Conservation (phyloP, 345 rosid genomes). For the Syzygium oleosum region DNA sequence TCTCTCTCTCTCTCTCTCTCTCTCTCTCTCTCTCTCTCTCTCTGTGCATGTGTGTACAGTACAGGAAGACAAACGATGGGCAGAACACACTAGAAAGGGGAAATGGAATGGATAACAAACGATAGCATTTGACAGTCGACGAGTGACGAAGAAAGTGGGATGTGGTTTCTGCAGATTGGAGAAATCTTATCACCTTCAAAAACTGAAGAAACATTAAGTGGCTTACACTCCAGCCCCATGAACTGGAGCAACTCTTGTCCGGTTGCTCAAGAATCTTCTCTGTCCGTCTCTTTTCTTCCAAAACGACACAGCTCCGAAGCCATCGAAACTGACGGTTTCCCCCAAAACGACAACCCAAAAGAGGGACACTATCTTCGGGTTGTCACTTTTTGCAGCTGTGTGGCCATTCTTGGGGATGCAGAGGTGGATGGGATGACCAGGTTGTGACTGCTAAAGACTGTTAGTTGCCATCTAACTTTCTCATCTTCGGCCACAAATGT, state of each 20-base stretch:
- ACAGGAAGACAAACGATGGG: not conserved
- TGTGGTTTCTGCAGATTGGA: not conserved
- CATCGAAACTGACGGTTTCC: not conserved
- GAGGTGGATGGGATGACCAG: not conserved
- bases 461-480: not conserved
- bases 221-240: not conserved
- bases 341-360: not conserved
- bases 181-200: not conserved
- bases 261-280: not conserved
- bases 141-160: not conserved
- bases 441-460: not conserved
- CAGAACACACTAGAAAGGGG: not conserved
- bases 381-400: not conserved
- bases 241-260: not conserved
- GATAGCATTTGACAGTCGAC: not conserved
- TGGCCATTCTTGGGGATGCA: not conserved
- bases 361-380: fast-evolving
- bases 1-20: not conserved
- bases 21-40: not conserved
- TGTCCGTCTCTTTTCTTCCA: not conserved
- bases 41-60: not conserved
- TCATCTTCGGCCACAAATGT: not conserved
- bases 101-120: not conserved
- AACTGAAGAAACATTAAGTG: not conserved
- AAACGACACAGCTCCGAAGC: not conserved